Percentiles rank a stretch among this genome's conserved stretches.
Evolutionary conservation across 2,329 filamentous ascomycete genomes (phyloP).

Genomic region (Remersonia thermophila): DNA sequence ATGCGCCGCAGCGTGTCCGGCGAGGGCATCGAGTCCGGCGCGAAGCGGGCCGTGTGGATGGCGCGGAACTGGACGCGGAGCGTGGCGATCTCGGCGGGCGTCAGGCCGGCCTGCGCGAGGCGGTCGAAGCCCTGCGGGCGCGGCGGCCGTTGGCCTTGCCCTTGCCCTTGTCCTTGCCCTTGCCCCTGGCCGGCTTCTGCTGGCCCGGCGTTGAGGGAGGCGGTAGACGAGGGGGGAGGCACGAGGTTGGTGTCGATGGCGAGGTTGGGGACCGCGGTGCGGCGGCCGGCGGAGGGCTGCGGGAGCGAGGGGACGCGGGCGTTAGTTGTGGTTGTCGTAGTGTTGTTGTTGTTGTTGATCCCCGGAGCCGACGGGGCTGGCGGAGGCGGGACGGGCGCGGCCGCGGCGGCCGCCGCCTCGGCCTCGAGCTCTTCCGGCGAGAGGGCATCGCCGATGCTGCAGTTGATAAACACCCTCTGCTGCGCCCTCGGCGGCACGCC

Average conservation of each 20-base stretch:
- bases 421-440: slow-evolving; percentile 53
- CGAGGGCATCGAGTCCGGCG: slow-evolving; percentile 78
- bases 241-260: no score
- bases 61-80: slow-evolving; percentile 81
- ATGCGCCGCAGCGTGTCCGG: slow-evolving; percentile 62
- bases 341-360: no score
- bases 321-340: no score
- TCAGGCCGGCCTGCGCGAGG: slow-evolving; percentile 70
- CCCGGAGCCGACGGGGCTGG: slow-evolving; percentile 11
- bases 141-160: slow-evolving; percentile 25
- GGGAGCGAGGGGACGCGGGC: no score
- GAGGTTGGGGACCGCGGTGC: no score
- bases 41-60: slow-evolving; percentile 70
- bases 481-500: slow-evolving; percentile 26
- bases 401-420: slow-evolving; percentile 38
- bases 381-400: slow-evolving; percentile 10
- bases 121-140: slow-evolving; percentile 75
- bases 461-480: slow-evolving; percentile 75
- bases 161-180: slow-evolving; percentile 3
- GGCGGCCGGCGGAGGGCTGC: neutral
- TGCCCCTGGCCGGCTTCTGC: neutral
- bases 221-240: no score
- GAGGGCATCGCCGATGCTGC: slow-evolving; percentile 72
- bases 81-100: slow-evolving; percentile 66
- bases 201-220: neutral